Percentiles rank a stretch among this genome's conserved stretches.
These are phyloP conservation scores for Pulicaria dysenterica DNA, from an alignment of 129 eudicot species.

Conservation along the genomic window DNA sequence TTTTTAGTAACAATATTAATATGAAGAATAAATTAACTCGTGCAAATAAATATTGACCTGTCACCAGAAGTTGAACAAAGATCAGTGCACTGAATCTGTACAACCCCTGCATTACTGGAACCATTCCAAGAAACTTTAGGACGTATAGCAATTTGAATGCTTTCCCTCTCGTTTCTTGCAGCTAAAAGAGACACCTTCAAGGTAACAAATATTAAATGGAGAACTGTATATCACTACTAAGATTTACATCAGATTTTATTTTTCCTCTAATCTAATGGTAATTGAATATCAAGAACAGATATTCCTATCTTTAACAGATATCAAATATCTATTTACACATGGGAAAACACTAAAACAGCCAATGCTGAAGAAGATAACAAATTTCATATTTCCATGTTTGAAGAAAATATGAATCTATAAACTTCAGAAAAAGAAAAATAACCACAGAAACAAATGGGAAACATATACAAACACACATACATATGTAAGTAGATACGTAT, in stretches of 20 bases:
- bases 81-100: constrained; percentile 83
- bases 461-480: too few relatives aligned
- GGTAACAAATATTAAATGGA: constrained; percentile 19
- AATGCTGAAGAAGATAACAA: constrained; percentile 16
- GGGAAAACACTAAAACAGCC: not conserved
- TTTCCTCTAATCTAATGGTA: too few relatives aligned
- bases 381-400: constrained; percentile 15
- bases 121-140: constrained; percentile 95
- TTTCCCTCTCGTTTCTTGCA: constrained; percentile 97
- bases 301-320: not conserved
- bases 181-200: constrained; percentile 89
- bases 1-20: constrained; percentile 6
- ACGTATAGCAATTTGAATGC: constrained; percentile 92
- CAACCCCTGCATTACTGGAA: constrained; percentile 74
- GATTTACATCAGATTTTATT: not conserved
- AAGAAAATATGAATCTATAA: constrained; percentile 12
- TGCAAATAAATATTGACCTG: constrained; percentile 53
- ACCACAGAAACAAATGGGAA: not conserved
- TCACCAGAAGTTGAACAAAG: constrained; percentile 79
- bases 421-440: not conserved
- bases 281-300: too few relatives aligned
- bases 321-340: not conserved
- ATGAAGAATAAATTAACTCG: not conserved
- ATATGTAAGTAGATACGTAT: too few relatives aligned
- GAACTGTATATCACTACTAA: constrained; percentile 2